A percentile compares a stretch with the other conserved stretches of the same genome.
Conservation (phyloP, 169 alveolate genomes). For the Perkinsus marinus region DNA sequence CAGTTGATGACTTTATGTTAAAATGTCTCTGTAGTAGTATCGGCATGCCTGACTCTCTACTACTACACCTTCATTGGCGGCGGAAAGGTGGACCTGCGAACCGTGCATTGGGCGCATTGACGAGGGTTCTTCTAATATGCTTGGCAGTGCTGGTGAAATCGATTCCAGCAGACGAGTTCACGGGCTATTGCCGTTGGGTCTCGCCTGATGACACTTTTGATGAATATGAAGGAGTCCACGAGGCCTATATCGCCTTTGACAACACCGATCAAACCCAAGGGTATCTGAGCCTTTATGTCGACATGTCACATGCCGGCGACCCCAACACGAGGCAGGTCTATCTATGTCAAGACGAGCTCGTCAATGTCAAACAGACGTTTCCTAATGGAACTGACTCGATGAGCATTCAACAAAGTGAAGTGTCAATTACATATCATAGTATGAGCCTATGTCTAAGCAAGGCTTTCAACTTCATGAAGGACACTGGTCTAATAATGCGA, state of each 20-base stretch:
- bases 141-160: background rate
- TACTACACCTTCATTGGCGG: no score
- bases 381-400: background rate
- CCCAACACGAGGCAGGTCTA: background rate
- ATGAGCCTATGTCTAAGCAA: background rate
- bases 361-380: background rate
- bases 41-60: no score
- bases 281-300: background rate
- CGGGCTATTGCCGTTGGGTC: background rate
- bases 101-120: no score
- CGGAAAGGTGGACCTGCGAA: no score
- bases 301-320: background rate
- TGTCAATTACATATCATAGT: background rate
- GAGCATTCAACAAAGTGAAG: background rate
- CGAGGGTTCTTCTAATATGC: background rate
- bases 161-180: background rate
- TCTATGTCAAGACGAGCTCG: background rate
- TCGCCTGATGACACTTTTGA: background rate
- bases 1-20: no score
- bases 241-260: background rate
- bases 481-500: background rate
- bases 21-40: no score
- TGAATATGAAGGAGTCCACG: background rate
- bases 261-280: background rate
- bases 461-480: background rate